Conservation (phyloP, 1,284 basidiomycete species). For the Thecaphora frezii region DNA sequence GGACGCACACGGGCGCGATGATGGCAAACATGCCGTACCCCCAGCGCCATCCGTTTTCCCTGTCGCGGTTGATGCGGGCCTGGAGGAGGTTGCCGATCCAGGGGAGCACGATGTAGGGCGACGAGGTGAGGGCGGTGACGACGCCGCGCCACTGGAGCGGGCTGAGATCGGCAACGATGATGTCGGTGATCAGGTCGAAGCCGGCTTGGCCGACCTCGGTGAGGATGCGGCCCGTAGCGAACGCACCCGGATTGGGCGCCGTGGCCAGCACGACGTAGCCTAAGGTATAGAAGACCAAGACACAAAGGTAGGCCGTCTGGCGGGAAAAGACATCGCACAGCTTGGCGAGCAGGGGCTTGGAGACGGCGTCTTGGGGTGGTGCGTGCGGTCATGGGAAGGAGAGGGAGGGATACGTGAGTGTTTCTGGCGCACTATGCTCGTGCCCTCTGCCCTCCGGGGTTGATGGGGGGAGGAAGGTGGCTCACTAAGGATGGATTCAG, state of each 20-base stretch:
- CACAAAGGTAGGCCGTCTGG: slow-evolving; percentile 30
- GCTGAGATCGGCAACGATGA: slow-evolving; percentile 43
- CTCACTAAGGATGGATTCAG: slow-evolving; percentile 16
- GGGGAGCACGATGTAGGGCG: slow-evolving; percentile 15
- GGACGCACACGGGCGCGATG: slow-evolving; percentile 27
- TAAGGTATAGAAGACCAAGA: slow-evolving; percentile 38
- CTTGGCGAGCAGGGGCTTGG: slow-evolving; percentile 47
- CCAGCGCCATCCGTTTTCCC: slow-evolving; percentile 22
- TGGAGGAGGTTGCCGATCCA: slow-evolving; percentile 10
- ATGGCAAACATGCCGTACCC: slow-evolving; percentile 37
- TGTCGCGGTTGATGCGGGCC: slow-evolving; percentile 3
- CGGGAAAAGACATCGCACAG: slow-evolving; percentile 49
- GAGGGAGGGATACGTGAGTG: slow-evolving; percentile 1
- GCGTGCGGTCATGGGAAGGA: no score
- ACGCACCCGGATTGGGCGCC: slow-evolving; percentile 13
- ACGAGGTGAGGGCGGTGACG: slow-evolving; percentile 15
- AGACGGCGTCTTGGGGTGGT: slow-evolving; percentile 40
- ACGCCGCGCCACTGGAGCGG: slow-evolving; percentile 32
- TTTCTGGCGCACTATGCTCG: no score
- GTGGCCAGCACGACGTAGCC: slow-evolving; percentile 44
- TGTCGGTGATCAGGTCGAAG: slow-evolving; percentile 39
- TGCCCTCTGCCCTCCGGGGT: no score
- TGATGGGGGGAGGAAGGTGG: no score
- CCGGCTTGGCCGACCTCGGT: slow-evolving; percentile 30
- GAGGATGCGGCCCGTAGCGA: slow-evolving; percentile 16